A percentile compares a stretch with the other conserved stretches of the same genome.
These are phyloP conservation scores for Waltiozyma sp. DNA, from an alignment of 1,139 yeast species.

Conservation along the genomic window DNA sequence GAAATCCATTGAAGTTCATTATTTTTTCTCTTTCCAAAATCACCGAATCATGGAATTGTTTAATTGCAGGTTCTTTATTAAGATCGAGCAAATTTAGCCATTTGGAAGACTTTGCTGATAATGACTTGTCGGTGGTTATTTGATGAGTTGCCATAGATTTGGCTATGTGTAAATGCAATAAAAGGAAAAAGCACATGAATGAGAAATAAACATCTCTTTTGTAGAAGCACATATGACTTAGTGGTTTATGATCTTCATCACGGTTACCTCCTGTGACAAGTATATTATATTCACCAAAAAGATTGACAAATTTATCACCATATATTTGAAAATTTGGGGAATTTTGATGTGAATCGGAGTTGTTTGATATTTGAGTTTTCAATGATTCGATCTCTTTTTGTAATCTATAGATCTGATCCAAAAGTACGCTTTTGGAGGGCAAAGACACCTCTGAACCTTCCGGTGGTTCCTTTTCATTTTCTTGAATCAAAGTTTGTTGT, in stretches of 20 bases:
- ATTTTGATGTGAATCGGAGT: no score
- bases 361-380: background rate
- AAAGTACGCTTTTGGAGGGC: background rate
- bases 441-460: background rate
- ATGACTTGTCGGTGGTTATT: background rate
- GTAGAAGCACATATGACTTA: constrained; percentile 5
- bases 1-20: background rate
- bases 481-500: background rate
- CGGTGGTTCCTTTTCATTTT: background rate
- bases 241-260: constrained; percentile 13
- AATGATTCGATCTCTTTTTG: background rate
- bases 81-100: background rate
- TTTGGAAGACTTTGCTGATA: background rate
- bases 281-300: constrained; percentile 11
- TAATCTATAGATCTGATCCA: background rate
- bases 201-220: constrained; percentile 12
- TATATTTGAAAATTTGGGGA: no score
- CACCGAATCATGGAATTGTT: background rate
- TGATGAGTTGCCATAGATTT: background rate
- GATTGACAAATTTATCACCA: constrained; percentile 4
- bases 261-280: constrained; percentile 11
- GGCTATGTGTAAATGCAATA: constrained; percentile 3
- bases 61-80: background rate
- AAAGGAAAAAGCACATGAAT: constrained; percentile 6
- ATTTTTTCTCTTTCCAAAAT: background rate